Evolutionary conservation across 1,284 basidiomycete genomes (phyloP).

Genomic region (Thecaphora thlaspeos): DNA sequence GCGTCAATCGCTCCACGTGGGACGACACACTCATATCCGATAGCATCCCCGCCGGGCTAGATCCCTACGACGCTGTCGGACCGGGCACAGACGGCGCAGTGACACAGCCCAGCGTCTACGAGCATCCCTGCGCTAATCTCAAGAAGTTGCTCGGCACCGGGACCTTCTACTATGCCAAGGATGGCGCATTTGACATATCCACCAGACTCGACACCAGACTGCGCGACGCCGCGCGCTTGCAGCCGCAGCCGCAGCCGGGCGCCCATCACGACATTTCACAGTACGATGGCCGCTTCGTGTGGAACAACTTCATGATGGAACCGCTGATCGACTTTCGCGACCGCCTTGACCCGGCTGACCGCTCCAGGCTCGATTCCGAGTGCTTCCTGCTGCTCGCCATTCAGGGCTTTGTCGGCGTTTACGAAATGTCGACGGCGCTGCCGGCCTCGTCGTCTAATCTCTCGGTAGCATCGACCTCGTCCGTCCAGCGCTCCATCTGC

Average conservation of each 20-base stretch:
- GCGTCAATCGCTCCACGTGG: conserved; percentile 44
- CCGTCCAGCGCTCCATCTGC: not conserved
- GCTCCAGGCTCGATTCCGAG: conserved; percentile 67
- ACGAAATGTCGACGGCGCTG: conserved; percentile 51
- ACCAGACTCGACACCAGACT: conserved; percentile 55
- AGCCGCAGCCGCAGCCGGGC: conserved; percentile 3
- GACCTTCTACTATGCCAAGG: conserved; percentile 86
- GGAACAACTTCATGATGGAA: conserved; percentile 80
- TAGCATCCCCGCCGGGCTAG: conserved; percentile 16
- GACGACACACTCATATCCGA: conserved; percentile 37
- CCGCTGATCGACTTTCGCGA: conserved; percentile 78
- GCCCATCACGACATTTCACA: conserved; percentile 13
- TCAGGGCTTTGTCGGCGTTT: conserved; percentile 81
- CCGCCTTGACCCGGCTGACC: conserved; percentile 69
- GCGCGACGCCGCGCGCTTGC: conserved; percentile 56
- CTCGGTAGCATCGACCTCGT: not conserved
- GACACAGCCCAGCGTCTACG: conserved; percentile 61
- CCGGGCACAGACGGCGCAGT: conserved; percentile 21
- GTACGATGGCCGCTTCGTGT: conserved; percentile 63
- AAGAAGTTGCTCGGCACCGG: conserved; percentile 88
- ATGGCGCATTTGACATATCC: conserved; percentile 77
- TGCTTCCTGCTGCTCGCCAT: conserved; percentile 70
- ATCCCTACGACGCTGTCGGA: conserved; percentile 25
- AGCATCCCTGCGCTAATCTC: conserved; percentile 86
- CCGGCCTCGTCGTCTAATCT: not conserved